Percentiles rank a stretch among this genome's conserved stretches.
Evolutionary conservation across 2,329 filamentous ascomycete genomes (phyloP).

Genomic region (Aschersonia sp.): DNA sequence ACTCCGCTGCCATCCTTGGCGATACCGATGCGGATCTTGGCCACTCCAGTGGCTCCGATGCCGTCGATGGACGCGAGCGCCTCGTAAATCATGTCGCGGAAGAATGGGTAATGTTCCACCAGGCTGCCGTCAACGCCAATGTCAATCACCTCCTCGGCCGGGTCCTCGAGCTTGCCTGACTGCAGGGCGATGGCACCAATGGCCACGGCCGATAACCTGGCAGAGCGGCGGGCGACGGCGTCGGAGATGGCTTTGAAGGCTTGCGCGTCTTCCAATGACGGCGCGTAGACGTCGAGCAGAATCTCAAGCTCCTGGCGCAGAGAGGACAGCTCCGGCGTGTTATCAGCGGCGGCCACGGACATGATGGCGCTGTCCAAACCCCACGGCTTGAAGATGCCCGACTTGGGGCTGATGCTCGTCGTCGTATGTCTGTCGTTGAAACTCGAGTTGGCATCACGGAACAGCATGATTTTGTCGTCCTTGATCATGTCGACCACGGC

Average conservation of each 20-base stretch:
- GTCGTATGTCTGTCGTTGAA: conserved; percentile 57
- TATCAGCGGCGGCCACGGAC: conserved; percentile 73
- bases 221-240: conserved; percentile 78
- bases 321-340: conserved; percentile 53
- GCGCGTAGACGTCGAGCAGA: conserved; percentile 59
- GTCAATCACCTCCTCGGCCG: conserved; percentile 60
- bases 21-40: conserved; percentile 83
- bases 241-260: conserved; percentile 73
- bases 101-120: conserved; percentile 91
- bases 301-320: conserved; percentile 68
- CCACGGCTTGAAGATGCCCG: conserved; percentile 65
- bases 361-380: conserved; percentile 84
- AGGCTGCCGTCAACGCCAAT: conserved; percentile 90
- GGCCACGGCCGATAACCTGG: conserved; percentile 74
- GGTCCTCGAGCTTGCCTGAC: conserved; percentile 53
- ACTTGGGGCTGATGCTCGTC: conserved; percentile 50
- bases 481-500: conserved; percentile 60
- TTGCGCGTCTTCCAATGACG: conserved; percentile 71
- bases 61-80: conserved; percentile 62
- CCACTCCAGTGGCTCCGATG: conserved; percentile 66
- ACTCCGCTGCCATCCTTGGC: conserved; percentile 82
- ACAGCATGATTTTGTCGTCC: conserved; percentile 52
- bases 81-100: conserved; percentile 77
- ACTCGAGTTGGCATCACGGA: conserved; percentile 61
- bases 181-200: conserved; percentile 75